Conservation (phyloP, 768 basidiomycete species). For the Tylopilus rubrobrunneus region DNA sequence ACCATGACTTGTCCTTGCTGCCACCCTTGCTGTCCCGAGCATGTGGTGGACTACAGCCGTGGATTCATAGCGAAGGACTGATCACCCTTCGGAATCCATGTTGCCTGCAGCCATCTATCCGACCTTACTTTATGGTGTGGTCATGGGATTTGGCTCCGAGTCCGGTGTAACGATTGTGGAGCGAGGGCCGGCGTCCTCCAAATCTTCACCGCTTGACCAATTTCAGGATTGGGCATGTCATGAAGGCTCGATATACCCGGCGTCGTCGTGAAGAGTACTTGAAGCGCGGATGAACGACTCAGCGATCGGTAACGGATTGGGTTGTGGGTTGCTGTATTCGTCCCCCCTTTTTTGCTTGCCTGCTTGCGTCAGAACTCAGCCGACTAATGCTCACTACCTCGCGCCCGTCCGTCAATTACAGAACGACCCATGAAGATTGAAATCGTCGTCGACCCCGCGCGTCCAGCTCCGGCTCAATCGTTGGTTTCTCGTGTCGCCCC, state of each 20-base stretch:
- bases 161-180: constrained; percentile 32
- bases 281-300: constrained; percentile 24
- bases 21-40: constrained; percentile 14
- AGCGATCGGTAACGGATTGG: constrained; percentile 23
- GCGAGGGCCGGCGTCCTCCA: constrained; percentile 27
- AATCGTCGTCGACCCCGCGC: constrained; percentile 86
- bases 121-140: constrained; percentile 27
- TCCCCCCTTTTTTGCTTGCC: constrained; percentile 41
- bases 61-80: constrained; percentile 23
- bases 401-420: constrained; percentile 41
- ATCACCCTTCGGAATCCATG: constrained; percentile 26
- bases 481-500: constrained; percentile 86
- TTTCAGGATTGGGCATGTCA: constrained; percentile 30
- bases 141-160: constrained; percentile 32
- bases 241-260: constrained; percentile 22
- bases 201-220: constrained; percentile 32
- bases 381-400: constrained; percentile 34
- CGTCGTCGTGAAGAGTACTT: constrained; percentile 19
- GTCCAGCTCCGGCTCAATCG: constrained; percentile 54
- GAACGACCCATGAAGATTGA: constrained; percentile 99
- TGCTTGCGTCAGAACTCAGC: constrained; percentile 33
- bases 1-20: constrained; percentile 30
- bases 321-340: constrained; percentile 36
- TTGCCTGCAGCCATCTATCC: constrained; percentile 24
- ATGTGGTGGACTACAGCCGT: constrained; percentile 24